Conservation (phyloP, 2,329 filamentous ascomycete genomes). For the Apiospora aurea region DNA sequence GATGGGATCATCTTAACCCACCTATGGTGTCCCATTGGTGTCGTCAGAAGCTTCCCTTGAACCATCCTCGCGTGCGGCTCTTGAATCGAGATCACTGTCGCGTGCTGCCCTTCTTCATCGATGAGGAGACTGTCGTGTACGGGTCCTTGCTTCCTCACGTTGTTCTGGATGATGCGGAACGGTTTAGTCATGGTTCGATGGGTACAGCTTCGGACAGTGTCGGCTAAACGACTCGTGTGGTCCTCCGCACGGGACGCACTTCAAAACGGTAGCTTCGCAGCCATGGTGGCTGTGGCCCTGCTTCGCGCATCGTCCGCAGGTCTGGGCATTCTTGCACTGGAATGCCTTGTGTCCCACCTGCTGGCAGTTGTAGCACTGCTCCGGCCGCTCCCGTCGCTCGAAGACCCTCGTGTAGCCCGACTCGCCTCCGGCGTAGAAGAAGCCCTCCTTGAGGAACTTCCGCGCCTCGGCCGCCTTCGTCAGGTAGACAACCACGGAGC, state of each 20-base stretch:
- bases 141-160: constrained; percentile 9
- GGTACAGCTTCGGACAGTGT: constrained; percentile 16
- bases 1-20: too few relatives aligned
- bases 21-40: too few relatives aligned
- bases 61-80: too few relatives aligned
- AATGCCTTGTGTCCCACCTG: too few relatives aligned
- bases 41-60: too few relatives aligned
- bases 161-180: constrained; percentile 2
- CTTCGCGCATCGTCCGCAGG: constrained; percentile 32
- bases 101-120: too few relatives aligned
- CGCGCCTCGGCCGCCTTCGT: constrained; percentile 16
- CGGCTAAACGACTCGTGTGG: constrained; percentile 5
- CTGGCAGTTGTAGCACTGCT: constrained; percentile 42
- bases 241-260: constrained; percentile 9
- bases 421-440: constrained; percentile 34
- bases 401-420: constrained; percentile 33
- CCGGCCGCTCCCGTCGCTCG: constrained; percentile 32
- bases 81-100: too few relatives aligned
- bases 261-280: constrained; percentile 26
- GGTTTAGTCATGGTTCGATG: constrained; percentile 1
- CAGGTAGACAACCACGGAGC: neutral
- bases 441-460: constrained; percentile 33
- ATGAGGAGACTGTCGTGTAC: too few relatives aligned
- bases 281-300: constrained; percentile 34
- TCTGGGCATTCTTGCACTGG: constrained; percentile 38